Conservation (phyloP, 768 basidiomycete genomes). For the Russula vinacea region DNA sequence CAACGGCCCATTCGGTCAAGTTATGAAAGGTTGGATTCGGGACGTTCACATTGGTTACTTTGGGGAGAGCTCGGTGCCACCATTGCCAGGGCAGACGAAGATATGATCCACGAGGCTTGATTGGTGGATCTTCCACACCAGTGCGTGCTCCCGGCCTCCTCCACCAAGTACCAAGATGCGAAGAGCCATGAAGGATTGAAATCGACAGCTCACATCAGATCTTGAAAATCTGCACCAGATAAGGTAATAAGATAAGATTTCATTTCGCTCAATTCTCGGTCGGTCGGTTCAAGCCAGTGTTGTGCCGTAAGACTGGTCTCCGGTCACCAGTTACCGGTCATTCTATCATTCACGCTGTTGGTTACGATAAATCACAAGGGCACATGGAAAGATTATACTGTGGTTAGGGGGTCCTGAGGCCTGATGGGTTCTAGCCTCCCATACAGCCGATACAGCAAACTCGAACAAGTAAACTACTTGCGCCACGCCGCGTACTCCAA, state of each 20-base stretch:
- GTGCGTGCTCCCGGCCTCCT: constrained; percentile 93
- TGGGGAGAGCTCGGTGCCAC: constrained; percentile 73
- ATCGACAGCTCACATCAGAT: not conserved
- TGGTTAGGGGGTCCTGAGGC: not conserved
- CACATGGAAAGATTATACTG: not conserved
- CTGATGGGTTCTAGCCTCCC: not conserved
- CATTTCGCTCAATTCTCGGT: no score
- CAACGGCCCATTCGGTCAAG: constrained; percentile 73
- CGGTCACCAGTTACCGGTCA: no score
- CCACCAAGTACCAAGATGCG: constrained; percentile 81
- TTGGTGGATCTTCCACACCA: constrained; percentile 86
- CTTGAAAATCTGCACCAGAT: not conserved
- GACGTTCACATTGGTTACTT: constrained; percentile 68
- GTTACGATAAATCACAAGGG: not conserved
- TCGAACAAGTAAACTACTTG: not conserved
- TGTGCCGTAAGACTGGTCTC: no score
- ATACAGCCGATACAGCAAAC: no score
- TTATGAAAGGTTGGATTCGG: constrained; percentile 58
- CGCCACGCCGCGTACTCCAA: not conserved
- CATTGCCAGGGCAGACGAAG: constrained; percentile 92
- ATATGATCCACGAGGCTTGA: constrained; percentile 71
- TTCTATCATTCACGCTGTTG: not conserved
- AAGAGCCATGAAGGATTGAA: constrained; percentile 48
- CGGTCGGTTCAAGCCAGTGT: no score
- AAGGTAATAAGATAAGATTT: constrained; percentile 21